Evolutionary conservation across 306 rosid genomes (phyloP).

Genomic region (Quercus bicolor): DNA sequence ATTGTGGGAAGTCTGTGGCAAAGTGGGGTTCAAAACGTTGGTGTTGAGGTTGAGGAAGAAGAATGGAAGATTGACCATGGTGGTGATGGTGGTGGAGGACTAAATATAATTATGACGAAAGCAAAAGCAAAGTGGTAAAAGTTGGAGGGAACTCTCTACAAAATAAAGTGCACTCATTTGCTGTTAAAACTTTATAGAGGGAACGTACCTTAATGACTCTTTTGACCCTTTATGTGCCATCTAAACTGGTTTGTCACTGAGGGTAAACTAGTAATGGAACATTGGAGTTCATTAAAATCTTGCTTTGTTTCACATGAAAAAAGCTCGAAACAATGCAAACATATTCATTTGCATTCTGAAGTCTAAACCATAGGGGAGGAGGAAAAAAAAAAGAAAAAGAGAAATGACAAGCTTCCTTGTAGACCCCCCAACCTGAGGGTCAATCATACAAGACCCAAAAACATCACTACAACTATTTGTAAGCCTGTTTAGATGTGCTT

Average conservation of each 20-base stretch:
- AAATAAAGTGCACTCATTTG: slow-evolving; percentile 66
- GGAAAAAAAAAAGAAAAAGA: too few species aligned
- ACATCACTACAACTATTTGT: too few species aligned
- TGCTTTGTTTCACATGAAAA: background rate
- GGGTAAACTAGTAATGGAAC: background rate
- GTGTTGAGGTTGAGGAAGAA: slow-evolving; percentile 7
- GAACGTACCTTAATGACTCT: slow-evolving; percentile 27
- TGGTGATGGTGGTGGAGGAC: slow-evolving; percentile 48
- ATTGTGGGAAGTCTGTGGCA: slow-evolving; percentile 15
- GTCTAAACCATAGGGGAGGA: too few species aligned
- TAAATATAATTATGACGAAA: slow-evolving; percentile 49
- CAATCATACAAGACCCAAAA: background rate
- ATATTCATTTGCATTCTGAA: too few species aligned
- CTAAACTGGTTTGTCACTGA: background rate
- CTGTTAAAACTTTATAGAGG: slow-evolving; percentile 42
- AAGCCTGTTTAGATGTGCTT: too few species aligned
- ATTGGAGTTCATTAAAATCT: background rate
- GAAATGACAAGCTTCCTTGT: too few species aligned
- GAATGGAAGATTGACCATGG: background rate
- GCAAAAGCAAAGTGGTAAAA: slow-evolving; percentile 56
- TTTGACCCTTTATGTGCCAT: slow-evolving; percentile 34
- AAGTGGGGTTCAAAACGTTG: slow-evolving; percentile 26
- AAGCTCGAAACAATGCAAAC: too few species aligned
- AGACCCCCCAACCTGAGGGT: background rate
- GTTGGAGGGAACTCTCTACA: slow-evolving; percentile 79